Percentiles rank a stretch among this genome's conserved stretches.
Conservation (phyloP, 352 stramenopile species). For the Pythium volutum region DNA sequence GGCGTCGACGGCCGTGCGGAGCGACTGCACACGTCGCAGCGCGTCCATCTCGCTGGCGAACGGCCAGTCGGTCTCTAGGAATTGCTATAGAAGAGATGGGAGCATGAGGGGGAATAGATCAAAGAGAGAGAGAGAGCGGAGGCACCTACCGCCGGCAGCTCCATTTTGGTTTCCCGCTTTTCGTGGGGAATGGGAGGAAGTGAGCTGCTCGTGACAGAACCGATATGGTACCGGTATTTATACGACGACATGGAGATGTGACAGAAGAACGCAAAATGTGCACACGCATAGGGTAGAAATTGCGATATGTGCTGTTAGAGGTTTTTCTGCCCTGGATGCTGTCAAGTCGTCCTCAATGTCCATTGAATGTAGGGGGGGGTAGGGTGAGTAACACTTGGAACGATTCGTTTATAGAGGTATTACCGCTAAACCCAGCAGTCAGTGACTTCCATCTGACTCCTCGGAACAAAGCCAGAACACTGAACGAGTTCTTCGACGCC, state of each 20-base stretch:
- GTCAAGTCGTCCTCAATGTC: too few species aligned
- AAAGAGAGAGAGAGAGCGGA: background rate
- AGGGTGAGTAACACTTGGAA: too few species aligned
- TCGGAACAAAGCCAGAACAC: background rate
- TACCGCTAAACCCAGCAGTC: background rate
- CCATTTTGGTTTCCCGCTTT: conserved; percentile 1
- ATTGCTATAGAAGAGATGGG: conserved; percentile 26
- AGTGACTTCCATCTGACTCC: conserved; percentile 4
- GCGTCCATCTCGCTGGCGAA: conserved; percentile 54
- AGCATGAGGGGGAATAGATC: background rate
- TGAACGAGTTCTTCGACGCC: too few species aligned
- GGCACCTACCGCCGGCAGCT: conserved; percentile 13
- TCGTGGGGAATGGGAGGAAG: background rate
- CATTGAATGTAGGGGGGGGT: too few species aligned
- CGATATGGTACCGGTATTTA: conserved; percentile 4
- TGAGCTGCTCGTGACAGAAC: background rate
- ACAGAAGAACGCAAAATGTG: too few species aligned
- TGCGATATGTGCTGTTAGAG: background rate
- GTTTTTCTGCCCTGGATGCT: too few species aligned
- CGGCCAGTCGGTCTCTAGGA: conserved; percentile 53
- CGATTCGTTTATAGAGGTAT: conserved; percentile 8
- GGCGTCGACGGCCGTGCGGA: conserved; percentile 41
- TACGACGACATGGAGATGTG: too few species aligned
- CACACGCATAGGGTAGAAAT: background rate
- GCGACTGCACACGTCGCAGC: conserved; percentile 40